phyloP scores from a whole-genome alignment of 1,284 basidiomycete genomes.

The Leccinum brunneo-olivaceum region DNA sequence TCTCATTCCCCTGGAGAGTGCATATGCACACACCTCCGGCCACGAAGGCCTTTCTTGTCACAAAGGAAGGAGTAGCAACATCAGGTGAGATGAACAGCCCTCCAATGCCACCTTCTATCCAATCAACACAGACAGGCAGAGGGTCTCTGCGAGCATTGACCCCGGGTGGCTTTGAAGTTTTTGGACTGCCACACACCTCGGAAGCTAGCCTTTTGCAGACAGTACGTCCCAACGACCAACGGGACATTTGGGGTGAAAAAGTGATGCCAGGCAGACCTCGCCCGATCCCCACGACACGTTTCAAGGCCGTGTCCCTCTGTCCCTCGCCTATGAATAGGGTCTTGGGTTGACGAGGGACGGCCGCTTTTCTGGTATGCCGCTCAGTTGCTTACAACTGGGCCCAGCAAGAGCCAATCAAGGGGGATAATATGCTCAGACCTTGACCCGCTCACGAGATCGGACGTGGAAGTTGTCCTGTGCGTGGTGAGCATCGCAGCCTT shows the following conservation, averaged over 20 bases:
- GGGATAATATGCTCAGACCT: conserved; percentile 31
- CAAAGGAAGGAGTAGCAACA: background rate
- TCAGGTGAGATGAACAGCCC: too few relatives aligned
- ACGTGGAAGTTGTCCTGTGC: conserved; percentile 12
- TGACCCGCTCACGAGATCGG: conserved; percentile 28
- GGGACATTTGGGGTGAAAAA: too few relatives aligned
- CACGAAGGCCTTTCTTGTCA: conserved; percentile 1
- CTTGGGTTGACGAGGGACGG: conserved; percentile 17
- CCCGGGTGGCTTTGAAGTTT: too few relatives aligned
- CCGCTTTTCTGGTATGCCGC: conserved; percentile 29
- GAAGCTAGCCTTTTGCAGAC: too few relatives aligned
- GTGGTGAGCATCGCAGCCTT: background rate
- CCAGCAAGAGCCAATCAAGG: conserved; percentile 29
- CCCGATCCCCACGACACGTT: conserved; percentile 29
- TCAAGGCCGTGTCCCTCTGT: conserved; percentile 15
- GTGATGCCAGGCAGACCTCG: background rate
- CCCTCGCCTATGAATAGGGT: conserved; percentile 26
- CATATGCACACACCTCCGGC: background rate
- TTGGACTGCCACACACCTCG: too few relatives aligned
- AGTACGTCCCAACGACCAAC: too few relatives aligned
- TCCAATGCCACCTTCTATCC: too few relatives aligned
- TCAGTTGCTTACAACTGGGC: conserved; percentile 27
- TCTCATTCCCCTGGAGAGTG: conserved; percentile 14
- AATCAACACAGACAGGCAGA: too few relatives aligned
- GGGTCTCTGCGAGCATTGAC: too few relatives aligned